A percentile compares a stretch with the other conserved stretches of the same genome.
Conservation (phyloP, 805 yeast species). For the Yarrowia bubula region DNA sequence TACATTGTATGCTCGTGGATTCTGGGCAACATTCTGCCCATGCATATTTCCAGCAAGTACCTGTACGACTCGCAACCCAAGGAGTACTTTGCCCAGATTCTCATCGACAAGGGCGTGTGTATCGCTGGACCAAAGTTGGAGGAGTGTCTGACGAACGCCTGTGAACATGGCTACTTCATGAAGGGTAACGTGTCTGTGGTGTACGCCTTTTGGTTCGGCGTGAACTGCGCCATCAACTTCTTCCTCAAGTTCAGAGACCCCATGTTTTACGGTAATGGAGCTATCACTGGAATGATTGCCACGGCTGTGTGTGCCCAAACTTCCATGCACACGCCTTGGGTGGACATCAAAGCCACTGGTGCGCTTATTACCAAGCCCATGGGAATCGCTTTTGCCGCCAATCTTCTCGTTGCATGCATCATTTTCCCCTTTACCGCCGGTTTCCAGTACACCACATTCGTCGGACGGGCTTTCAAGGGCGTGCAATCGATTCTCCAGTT, state of each 20-base stretch:
- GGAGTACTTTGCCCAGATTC: slow-evolving; percentile 26
- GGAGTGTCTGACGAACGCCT: background rate
- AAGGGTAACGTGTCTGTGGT: slow-evolving; percentile 8
- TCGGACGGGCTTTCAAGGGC: slow-evolving; percentile 28
- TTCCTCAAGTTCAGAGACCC: slow-evolving; percentile 25
- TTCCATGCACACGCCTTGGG: slow-evolving; percentile 31
- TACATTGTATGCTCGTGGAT: slow-evolving; percentile 5
- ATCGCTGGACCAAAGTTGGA: slow-evolving; percentile 11
- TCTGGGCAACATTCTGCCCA: slow-evolving; percentile 25
- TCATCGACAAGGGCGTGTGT: slow-evolving; percentile 4
- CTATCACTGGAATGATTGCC: slow-evolving; percentile 34
- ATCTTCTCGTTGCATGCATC: slow-evolving; percentile 31
- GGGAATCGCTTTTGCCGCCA: slow-evolving; percentile 34
- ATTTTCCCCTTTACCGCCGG: slow-evolving; percentile 37
- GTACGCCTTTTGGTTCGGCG: slow-evolving; percentile 19
- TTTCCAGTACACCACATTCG: slow-evolving; percentile 31
- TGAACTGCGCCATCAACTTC: slow-evolving; percentile 17
- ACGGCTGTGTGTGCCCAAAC: slow-evolving; percentile 30
- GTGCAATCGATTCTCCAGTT: slow-evolving; percentile 22
- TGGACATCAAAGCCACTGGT: slow-evolving; percentile 31
- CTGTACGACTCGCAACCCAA: slow-evolving; percentile 27
- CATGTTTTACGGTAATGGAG: slow-evolving; percentile 31
- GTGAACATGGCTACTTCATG: slow-evolving; percentile 6
- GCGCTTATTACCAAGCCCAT: slow-evolving; percentile 33
- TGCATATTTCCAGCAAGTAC: slow-evolving; percentile 5